A percentile compares a stretch with the other conserved stretches of the same genome.
phyloP scores from a whole-genome alignment of 108 stramenopile genomes.

The Cyclotella distinguenda region DNA sequence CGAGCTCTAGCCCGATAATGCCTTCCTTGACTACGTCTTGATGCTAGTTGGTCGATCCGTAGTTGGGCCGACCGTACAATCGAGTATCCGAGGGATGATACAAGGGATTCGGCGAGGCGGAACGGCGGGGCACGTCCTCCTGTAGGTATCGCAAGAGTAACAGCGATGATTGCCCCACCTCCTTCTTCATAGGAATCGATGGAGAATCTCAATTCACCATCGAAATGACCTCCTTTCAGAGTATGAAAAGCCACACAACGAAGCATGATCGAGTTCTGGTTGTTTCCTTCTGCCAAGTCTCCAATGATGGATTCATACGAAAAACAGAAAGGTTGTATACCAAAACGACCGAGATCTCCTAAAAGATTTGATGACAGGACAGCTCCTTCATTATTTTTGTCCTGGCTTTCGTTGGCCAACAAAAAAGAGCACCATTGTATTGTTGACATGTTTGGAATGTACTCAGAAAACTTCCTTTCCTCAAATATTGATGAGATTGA shows the following conservation, averaged over 20 bases:
- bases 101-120: slow-evolving; percentile 44
- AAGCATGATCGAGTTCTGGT: slow-evolving; percentile 6
- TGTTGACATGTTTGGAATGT: slow-evolving; percentile 36
- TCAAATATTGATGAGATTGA: slow-evolving; percentile 46
- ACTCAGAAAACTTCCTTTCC: slow-evolving; percentile 69
- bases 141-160: slow-evolving; percentile 53
- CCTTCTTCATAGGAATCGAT: slow-evolving; percentile 23
- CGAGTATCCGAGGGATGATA: slow-evolving; percentile 51
- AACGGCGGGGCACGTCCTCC: slow-evolving; percentile 43
- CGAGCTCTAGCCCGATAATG: slow-evolving; percentile 52
- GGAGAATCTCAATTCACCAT: slow-evolving; percentile 64
- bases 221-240: slow-evolving; percentile 70
- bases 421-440: slow-evolving; percentile 37
- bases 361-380: slow-evolving; percentile 56
- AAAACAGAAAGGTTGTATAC: slow-evolving; percentile 52
- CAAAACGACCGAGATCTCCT: slow-evolving; percentile 69
- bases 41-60: slow-evolving; percentile 51
- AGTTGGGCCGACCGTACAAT: slow-evolving; percentile 50
- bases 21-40: slow-evolving; percentile 55
- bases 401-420: slow-evolving; percentile 22
- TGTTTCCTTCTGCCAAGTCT: slow-evolving; percentile 30
- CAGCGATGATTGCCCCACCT: slow-evolving; percentile 31
- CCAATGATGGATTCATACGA: slow-evolving; percentile 41
- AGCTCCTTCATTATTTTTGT: slow-evolving; percentile 33
- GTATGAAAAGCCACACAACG: slow-evolving; percentile 52